phyloP scores from a whole-genome alignment of 176 grass and related monocot genomes.

The Phyllostachys edulis region DNA sequence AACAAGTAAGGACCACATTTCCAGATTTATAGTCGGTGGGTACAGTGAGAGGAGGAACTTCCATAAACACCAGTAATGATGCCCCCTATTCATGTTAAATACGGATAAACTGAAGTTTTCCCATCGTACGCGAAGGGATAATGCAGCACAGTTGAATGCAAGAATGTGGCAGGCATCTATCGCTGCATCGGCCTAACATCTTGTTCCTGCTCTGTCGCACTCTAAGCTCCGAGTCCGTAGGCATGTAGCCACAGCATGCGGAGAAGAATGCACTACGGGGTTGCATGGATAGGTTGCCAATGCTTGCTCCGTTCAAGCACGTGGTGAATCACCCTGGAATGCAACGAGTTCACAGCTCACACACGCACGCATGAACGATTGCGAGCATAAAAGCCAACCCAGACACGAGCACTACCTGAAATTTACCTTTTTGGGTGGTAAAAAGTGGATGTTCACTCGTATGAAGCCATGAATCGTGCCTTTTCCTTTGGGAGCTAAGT shows the following conservation, averaged over 20 bases:
- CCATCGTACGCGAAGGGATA: not conserved
- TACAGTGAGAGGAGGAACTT: not conserved
- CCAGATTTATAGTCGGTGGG: not conserved
- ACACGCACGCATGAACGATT: not conserved
- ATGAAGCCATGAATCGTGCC: not conserved
- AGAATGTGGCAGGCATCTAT: not conserved
- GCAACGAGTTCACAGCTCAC: not conserved
- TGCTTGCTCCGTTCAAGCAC: not conserved
- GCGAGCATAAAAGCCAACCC: not conserved
- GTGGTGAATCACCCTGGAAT: not conserved
- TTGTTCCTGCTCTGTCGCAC: not conserved
- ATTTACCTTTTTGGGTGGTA: not conserved
- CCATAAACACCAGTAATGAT: not conserved
- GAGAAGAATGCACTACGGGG: not conserved
- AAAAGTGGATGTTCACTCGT: not conserved
- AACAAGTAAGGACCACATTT: not conserved
- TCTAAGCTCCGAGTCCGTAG: not conserved
- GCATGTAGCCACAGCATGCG: not conserved
- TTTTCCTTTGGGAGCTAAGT: not conserved
- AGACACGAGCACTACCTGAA: not conserved
- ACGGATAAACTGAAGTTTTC: not conserved
- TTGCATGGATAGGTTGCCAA: not conserved
- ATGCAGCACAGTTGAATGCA: not conserved
- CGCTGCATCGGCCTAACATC: not conserved
- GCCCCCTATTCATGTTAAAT: not conserved